These are phyloP conservation scores for Penicillium polonicum DNA, from an alignment of 2,329 filamentous ascomycete species.

Conservation along the genomic window DNA sequence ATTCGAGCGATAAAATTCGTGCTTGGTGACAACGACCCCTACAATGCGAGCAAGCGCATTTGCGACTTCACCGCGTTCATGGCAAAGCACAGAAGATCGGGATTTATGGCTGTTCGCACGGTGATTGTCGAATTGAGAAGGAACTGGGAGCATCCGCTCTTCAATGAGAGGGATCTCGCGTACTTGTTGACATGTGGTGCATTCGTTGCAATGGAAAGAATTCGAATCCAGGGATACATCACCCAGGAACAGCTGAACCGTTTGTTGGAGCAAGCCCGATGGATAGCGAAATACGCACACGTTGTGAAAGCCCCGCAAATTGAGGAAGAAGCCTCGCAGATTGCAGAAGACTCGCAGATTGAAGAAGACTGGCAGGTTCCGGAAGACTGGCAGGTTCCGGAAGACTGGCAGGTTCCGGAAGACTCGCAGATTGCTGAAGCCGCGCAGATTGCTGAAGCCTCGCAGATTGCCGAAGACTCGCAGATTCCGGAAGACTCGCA, in stretches of 20 bases:
- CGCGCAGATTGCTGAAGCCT: too few relatives aligned
- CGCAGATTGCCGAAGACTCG: too few relatives aligned
- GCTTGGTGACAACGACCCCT: neutral
- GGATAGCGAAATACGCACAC: neutral
- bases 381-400: accelerated
- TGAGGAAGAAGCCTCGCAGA: too few relatives aligned
- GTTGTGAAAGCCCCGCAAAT: too few relatives aligned
- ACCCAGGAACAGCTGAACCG: neutral
- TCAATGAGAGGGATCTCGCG: neutral
- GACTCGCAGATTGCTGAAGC: too few relatives aligned
- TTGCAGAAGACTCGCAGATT: too few relatives aligned
- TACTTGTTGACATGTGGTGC: neutral
- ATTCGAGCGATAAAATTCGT: neutral
- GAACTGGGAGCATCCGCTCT: neutral
- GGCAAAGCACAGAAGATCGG: neutral
- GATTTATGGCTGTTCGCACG: neutral
- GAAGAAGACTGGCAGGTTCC: too few relatives aligned
- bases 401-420: too few relatives aligned
- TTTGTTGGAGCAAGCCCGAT: neutral
- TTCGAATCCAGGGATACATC: neutral
- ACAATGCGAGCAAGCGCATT: neutral
- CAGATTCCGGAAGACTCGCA: too few relatives aligned
- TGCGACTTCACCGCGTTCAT: neutral
- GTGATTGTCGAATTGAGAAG: neutral
- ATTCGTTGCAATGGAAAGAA: neutral